Evolutionary conservation across 2,329 filamentous ascomycete species (phyloP).

Genomic region (Stachybotrys chartarum): DNA sequence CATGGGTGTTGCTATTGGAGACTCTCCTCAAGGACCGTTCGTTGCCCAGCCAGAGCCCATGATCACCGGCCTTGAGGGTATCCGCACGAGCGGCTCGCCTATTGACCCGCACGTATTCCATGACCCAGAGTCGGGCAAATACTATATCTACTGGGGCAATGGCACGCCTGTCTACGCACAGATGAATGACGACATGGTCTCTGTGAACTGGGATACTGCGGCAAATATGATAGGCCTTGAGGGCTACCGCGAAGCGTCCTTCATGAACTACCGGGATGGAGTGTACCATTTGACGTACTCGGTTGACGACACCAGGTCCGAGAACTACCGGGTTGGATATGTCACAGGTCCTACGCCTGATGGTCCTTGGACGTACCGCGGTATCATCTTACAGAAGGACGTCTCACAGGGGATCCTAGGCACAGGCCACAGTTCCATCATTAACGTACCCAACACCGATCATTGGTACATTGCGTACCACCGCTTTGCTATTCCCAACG

Average conservation of each 20-base stretch:
- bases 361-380: constrained; percentile 34
- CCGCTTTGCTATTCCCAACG: constrained; percentile 32
- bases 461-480: constrained; percentile 41
- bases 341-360: constrained; percentile 25
- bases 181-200: constrained; percentile 37
- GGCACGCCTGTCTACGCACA: constrained; percentile 32
- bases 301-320: constrained; percentile 33
- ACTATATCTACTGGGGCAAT: constrained; percentile 58
- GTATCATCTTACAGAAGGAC: constrained; percentile 32
- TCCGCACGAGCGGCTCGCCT: constrained; percentile 26
- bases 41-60: constrained; percentile 45
- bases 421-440: constrained; percentile 32
- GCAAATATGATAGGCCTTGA: constrained; percentile 25
- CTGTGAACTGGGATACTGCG: constrained; percentile 29
- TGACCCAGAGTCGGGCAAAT: constrained; percentile 48
- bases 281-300: constrained; percentile 38
- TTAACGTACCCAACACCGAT: constrained; percentile 34
- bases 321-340: constrained; percentile 35
- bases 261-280: constrained; percentile 32
- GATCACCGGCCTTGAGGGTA: constrained; percentile 45
- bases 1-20: constrained; percentile 52
- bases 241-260: constrained; percentile 32
- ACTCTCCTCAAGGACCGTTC: constrained; percentile 54
- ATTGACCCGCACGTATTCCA: constrained; percentile 58
- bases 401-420: constrained; percentile 29